Evolutionary conservation across 495 filamentous ascomycete species (phyloP).

Genomic region (Aspergillus hancockii): DNA sequence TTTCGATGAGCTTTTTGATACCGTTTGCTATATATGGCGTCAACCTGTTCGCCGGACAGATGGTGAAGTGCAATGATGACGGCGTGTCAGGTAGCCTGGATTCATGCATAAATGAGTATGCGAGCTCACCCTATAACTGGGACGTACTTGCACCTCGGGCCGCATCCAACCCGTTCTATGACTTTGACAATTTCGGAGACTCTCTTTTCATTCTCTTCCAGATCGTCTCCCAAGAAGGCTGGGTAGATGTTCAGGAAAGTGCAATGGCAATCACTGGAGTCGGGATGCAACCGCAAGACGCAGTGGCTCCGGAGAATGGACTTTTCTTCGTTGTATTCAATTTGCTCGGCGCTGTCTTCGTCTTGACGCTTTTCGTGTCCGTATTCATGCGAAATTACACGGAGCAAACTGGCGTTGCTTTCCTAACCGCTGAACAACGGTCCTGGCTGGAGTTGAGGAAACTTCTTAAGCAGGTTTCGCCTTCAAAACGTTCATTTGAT

Average conservation of each 20-base stretch:
- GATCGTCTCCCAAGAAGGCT: conserved; percentile 98
- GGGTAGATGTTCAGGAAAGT: conserved; percentile 85
- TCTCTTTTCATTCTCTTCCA: conserved; percentile 97
- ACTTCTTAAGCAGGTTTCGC: conserved; percentile 87
- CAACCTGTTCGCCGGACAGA: conserved; percentile 85
- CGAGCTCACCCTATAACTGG: conserved; percentile 78
- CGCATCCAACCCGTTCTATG: conserved; percentile 78
- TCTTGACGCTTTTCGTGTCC: conserved; percentile 96
- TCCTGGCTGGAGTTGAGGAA: conserved; percentile 97
- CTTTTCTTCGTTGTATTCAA: conserved; percentile 97
- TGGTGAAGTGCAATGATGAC: conserved; percentile 79
- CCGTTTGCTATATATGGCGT: conserved; percentile 95
- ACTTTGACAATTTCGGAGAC: conserved; percentile 91
- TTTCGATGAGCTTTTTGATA: conserved; percentile 90
- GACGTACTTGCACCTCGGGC: conserved; percentile 77
- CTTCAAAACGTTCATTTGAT: conserved; percentile 81
- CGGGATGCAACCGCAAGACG: conserved; percentile 66
- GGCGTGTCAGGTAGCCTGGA: conserved; percentile 55
- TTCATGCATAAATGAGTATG: conserved; percentile 77
- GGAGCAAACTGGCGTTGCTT: conserved; percentile 96
- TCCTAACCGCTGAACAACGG: conserved; percentile 92
- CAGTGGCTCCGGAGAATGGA: conserved; percentile 77
- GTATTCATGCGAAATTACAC: conserved; percentile 99
- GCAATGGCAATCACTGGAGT: conserved; percentile 80
- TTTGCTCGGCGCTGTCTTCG: conserved; percentile 93